Percentiles rank a stretch among this genome's conserved stretches.
Evolutionary conservation across 2,329 filamentous ascomycete genomes (phyloP).

Genomic region (Pseudogymnoascus sp.): DNA sequence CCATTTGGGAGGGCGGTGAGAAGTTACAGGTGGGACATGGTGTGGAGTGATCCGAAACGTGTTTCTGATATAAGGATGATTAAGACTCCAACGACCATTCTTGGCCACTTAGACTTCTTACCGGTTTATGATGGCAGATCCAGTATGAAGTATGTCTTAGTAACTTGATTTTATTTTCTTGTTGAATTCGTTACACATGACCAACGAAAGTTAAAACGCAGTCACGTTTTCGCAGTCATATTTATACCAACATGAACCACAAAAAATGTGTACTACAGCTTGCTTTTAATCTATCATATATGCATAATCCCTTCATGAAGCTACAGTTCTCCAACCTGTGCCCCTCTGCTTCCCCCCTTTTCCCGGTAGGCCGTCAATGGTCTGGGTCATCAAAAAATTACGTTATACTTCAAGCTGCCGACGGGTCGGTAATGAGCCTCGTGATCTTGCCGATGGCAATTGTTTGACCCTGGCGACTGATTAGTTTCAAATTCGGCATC

Average conservation of each 20-base stretch:
- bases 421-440: slow-evolving; percentile 55
- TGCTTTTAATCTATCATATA: slow-evolving; percentile 11
- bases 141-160: background rate
- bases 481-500: slow-evolving; percentile 3
- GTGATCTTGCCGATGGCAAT: slow-evolving; percentile 99
- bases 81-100: background rate
- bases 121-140: background rate
- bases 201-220: background rate
- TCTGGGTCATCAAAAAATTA: slow-evolving; percentile 1
- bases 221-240: background rate
- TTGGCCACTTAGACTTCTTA: background rate
- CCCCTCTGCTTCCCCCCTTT: background rate
- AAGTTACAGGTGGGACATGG: background rate
- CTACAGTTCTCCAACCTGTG: slow-evolving; percentile 7
- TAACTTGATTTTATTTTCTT: background rate
- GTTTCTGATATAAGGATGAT: background rate
- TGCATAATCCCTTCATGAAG: slow-evolving; percentile 5
- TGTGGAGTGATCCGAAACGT: background rate
- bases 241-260: background rate
- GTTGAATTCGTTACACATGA: background rate
- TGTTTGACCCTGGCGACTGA: slow-evolving; percentile 69
- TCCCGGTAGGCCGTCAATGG: background rate
- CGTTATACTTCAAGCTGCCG: background rate
- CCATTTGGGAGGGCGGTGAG: background rate
- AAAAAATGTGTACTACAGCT: background rate